Evolutionary conservation across 768 basidiomycete genomes (phyloP).

Genomic region (Gautieria morchelliformis): DNA sequence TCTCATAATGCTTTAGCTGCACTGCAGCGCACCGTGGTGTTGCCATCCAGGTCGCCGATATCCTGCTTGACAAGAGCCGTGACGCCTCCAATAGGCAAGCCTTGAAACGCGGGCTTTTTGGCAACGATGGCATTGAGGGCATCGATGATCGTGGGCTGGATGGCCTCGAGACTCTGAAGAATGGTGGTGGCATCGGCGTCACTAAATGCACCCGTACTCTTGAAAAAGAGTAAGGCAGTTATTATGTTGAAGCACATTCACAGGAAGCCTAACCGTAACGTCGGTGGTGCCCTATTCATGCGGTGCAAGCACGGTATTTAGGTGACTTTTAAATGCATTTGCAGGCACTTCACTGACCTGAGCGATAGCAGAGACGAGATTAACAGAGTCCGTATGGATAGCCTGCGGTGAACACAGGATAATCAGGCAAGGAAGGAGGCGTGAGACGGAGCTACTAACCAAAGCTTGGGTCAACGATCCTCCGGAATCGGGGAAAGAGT

Average conservation of each 20-base stretch:
- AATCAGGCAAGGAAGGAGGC: background rate
- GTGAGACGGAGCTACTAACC: background rate
- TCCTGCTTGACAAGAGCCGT: background rate
- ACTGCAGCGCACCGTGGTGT: background rate
- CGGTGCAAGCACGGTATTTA: background rate
- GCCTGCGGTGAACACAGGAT: background rate
- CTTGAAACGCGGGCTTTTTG: background rate
- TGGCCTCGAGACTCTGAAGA: background rate
- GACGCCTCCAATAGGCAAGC: background rate
- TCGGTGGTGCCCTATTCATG: background rate
- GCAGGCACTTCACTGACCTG: background rate
- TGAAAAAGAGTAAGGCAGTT: background rate
- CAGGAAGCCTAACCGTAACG: background rate
- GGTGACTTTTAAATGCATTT: background rate
- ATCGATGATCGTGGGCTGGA: background rate
- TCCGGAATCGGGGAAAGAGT: background rate
- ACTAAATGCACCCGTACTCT: background rate
- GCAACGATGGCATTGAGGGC: background rate
- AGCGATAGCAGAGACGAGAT: background rate
- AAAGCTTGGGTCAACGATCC: background rate
- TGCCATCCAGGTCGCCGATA: background rate
- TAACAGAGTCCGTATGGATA: background rate
- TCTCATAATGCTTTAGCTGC: background rate
- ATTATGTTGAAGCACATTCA: background rate
- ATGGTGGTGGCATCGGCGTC: constrained; percentile 1